Base-by-base conservation (phyloP, 345 rosid genomes). In the Lepidium didymum region DNA sequence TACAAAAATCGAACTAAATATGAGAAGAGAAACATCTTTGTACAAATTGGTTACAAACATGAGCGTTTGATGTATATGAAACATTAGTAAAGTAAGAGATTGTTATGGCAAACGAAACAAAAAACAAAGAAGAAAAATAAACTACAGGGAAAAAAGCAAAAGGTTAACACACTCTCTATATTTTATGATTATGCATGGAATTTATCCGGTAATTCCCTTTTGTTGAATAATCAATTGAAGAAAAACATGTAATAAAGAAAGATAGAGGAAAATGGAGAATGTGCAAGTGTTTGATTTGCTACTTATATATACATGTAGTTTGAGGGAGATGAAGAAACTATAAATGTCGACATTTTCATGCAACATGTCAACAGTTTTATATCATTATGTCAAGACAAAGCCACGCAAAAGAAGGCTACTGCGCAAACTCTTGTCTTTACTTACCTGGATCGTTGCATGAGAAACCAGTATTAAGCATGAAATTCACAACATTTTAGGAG, bases 271-370 rank as follows among this genome's bases (percentile, higher is more conserved):
- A 15, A 12, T 53, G 21, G 34, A 55, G 36, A 47, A 56, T 56
- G 44, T 72, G 66, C 37, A 18, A 66, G 67, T 31, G 42, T 44
- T 66, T 29, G 36, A 12, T 49, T 40, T 41, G 70, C 33, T 49
- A 51, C 45, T 55, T 49, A 56, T 57, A 58, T 66, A 31, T 67
- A 33, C 45, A n/a, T 27, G 4, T 27, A 27, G 4, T 41, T n/a
- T 42, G 19, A 9, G 57, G 19, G 50, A 40, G 25, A 52, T 67
- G 62, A 43, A 23, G 62, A 74, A 67, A 59, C 13, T 25, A 60
- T 27, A 27, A 4, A 27, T 67, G 77, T 74, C 73, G 68, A 74
- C 77, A 74, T 60, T 74, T 67, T 67, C 25, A 31, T 64, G 44
- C 43, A 36, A 64, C 54, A 64, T 72, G 65, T 54, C 66, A 47